Base-by-base conservation (phyloP, 768 basidiomycete species). In the Tubosaeta brunneosetosa region DNA sequence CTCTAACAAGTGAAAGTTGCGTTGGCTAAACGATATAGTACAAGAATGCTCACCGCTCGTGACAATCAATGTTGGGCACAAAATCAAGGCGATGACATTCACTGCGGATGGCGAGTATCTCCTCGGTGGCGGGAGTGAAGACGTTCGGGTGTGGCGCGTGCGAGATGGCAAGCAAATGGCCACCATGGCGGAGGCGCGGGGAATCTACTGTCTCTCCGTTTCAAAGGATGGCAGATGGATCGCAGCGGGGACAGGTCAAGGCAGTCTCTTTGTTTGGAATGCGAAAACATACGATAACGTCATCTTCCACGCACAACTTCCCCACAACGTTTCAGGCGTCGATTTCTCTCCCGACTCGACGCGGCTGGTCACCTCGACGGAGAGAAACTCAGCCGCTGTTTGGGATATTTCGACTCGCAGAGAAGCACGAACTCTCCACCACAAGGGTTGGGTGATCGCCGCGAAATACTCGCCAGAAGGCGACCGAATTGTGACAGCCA, bases 331-430 rank as follows among this genome's bases (percentile, higher is more conserved):
- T 25, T 3, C 11, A 2, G 53, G 33, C 4, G 45, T 55, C 16
- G 54, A 55, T 10, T 43, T 55, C 42, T 55, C 54, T 1, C 50
- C 34, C 1, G 41, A 52, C 34, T 17, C 31, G 17, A 17, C 22
- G n/a, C 38, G 40, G 6, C 22, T 55, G 34, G 31, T 55, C 25
- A 3, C n/a, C 25, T 10, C 48, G 14, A 17, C 3, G 0, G 44
- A 25, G 6, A 1, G 6, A 0, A 5, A 29, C 1, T 1, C 3
- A 9, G 26, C 29, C 3, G 29, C 13, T 9, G 4, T 45, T 17
- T 12, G 17, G 45, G 45, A 46, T 19, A 34, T 34, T 17, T 0
- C 31, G 3, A 9, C 45, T 34, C 32, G 17, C 32, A 1, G 13
- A 25, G 31, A 29, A 25, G 22, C 25, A 25, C 19, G 11, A 6